Evolutionary conservation across 129 eudicot species (phyloP).

Genomic region (Flaveria ramosissima): DNA sequence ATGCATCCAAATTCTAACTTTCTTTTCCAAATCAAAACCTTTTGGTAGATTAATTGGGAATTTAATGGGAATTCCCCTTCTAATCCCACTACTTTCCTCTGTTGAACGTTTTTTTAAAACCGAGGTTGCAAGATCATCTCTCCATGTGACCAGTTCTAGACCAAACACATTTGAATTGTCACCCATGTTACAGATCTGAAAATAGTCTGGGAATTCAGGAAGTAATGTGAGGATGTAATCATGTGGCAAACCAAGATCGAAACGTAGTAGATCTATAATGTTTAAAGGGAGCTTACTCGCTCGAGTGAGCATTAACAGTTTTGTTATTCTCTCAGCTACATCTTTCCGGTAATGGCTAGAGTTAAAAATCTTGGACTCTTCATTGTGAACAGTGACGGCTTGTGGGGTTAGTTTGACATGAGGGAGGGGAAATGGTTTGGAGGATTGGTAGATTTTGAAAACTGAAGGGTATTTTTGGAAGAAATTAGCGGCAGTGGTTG

Average conservation of each 20-base stretch:
- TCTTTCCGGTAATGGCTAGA: constrained; percentile 35
- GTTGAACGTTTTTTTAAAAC: constrained; percentile 43
- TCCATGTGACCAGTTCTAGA: constrained; percentile 75
- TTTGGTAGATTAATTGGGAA: constrained; percentile 64
- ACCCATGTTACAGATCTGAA: constrained; percentile 64
- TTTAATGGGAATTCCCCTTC: constrained; percentile 38
- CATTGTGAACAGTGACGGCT: constrained; percentile 53
- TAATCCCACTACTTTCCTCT: constrained; percentile 22
- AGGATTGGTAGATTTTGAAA: constrained; percentile 51
- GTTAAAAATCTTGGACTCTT: constrained; percentile 50
- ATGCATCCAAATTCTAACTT: constrained; percentile 62
- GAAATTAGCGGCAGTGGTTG: constrained; percentile 62
- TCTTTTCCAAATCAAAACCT: constrained; percentile 88
- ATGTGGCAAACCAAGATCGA: constrained; percentile 79
- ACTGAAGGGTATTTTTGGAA: constrained; percentile 66
- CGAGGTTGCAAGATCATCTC: constrained; percentile 55
- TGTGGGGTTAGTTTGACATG: constrained; percentile 63
- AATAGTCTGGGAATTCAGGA: constrained; percentile 68
- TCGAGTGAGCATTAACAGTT: constrained; percentile 67
- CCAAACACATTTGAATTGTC: constrained; percentile 47
- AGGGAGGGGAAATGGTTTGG: constrained; percentile 49
- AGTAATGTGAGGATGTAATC: constrained; percentile 54
- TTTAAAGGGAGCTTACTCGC: constrained; percentile 52
- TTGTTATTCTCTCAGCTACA: constrained; percentile 56
- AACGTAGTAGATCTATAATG: constrained; percentile 49